Percentiles rank a stretch among this genome's conserved stretches.
Evolutionary conservation across 345 rosid species (phyloP).

Genomic region (Geranium rotundifolium): DNA sequence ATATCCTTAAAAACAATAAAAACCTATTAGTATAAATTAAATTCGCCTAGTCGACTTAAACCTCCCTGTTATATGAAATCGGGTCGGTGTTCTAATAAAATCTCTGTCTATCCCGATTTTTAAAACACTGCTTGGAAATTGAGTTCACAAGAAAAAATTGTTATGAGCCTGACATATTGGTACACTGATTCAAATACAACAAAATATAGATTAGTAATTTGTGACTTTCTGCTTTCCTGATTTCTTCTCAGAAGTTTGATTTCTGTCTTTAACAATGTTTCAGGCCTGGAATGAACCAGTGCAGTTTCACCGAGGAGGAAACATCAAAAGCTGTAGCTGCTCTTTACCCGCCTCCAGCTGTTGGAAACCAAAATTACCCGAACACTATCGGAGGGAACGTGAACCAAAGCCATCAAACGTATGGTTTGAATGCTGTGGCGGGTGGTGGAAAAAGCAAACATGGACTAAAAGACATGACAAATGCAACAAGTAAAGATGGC

Average conservation of each 20-base stretch:
- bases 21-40: too few relatives aligned
- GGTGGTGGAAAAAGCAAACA: slow-evolving; percentile 36
- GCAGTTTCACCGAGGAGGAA: slow-evolving; percentile 60
- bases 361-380: slow-evolving; percentile 24
- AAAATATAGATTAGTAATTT: too few relatives aligned
- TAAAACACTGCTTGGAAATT: too few relatives aligned
- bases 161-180: not conserved
- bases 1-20: too few relatives aligned
- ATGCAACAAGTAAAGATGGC: slow-evolving; percentile 18
- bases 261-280: slow-evolving; percentile 1
- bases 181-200: not conserved
- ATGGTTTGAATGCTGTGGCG: slow-evolving; percentile 14
- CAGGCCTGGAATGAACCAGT: slow-evolving; percentile 73
- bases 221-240: not conserved
- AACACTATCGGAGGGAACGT: slow-evolving; percentile 5
- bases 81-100: too few relatives aligned
- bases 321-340: slow-evolving; percentile 50
- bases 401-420: slow-evolving; percentile 13
- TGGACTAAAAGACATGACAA: slow-evolving; percentile 31
- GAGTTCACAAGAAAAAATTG: not conserved
- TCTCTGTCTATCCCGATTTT: too few relatives aligned
- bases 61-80: too few relatives aligned
- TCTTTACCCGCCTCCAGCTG: slow-evolving; percentile 29
- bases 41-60: too few relatives aligned
- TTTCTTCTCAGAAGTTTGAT: not conserved